Base-by-base conservation (phyloP, 805 yeast species). In the Metschnikowia dekortorum region DNA sequence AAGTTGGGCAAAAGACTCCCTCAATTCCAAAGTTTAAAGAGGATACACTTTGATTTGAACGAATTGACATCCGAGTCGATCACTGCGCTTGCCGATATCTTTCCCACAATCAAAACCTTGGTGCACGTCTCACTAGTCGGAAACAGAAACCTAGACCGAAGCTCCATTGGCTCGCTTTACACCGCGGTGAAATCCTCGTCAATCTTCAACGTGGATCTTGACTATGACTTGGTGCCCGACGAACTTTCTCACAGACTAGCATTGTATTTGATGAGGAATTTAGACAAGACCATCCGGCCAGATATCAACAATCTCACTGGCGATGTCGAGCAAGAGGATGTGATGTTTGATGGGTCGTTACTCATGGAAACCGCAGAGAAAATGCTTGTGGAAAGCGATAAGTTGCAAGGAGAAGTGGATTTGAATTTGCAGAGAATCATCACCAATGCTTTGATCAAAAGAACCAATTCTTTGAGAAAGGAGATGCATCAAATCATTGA, bases 301-400 rank as follows among this genome's bases (percentile, higher is more conserved):
- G 55, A 53, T 9, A 53, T 55, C 50, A 47, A 53, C 41, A 47
- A 52, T 68, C 54, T 60, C 61, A 43, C 67, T 11, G 57, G 51
- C 13, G 58, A 54, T n/a, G 50, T 38, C 13, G 39, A 54, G 69
- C 69, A 87, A 78, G 76, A 73, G 62, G 92, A 87, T 55, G 71
- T 87, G 44, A 75, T 87, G 64, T 85, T 83, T 63, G 92, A 86
- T 67, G 94, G 92, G 6, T 78, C 89, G 0, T 69, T 87, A 50
- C 73, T 87, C 44, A 83, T 89, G 59, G 85, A 84, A 63, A 79
- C 89, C 2, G 92, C 91, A 0, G 89, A 83, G 53, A 79, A 81
- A 52, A 65, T 87, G 48, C 65, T 87, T 48, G 79, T 73, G 35
- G 67, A 62, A 37, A 50, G 55, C 28, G 60, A 50, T 41, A 58